These are phyloP conservation scores for Nakazawaea pomicola DNA, from an alignment of 805 yeast genomes.

Conservation along the genomic window DNA sequence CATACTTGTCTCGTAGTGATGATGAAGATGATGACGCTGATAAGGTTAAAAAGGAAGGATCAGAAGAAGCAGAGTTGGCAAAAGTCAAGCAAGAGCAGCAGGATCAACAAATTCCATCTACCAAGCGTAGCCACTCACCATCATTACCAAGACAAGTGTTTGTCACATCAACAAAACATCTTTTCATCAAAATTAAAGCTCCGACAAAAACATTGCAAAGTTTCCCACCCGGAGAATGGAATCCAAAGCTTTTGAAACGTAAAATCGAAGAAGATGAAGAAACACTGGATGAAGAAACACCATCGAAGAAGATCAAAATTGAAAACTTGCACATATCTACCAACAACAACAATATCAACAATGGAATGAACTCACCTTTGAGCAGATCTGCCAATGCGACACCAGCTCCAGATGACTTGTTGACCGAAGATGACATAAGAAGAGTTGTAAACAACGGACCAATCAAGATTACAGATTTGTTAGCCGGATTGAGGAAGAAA, in stretches of 20 bases:
- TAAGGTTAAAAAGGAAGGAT: conserved; percentile 33
- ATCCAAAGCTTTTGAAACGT: conserved; percentile 49
- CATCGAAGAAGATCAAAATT: conserved; percentile 27
- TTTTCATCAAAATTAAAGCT: conserved; percentile 53
- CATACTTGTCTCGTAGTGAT: conserved; percentile 72
- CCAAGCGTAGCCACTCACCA: conserved; percentile 21
- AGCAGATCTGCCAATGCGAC: conserved; percentile 7
- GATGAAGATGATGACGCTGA: conserved; percentile 36
- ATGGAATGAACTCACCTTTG: conserved; percentile 14
- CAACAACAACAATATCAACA: conserved; percentile 13
- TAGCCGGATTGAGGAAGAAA: conserved; percentile 54
- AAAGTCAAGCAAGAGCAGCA: conserved; percentile 29
- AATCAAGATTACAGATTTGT: conserved; percentile 47
- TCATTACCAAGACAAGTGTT: conserved; percentile 26
- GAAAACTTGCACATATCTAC: conserved; percentile 12
- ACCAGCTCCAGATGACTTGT: conserved; percentile 28
- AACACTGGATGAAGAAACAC: conserved; percentile 17
- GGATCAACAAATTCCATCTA: conserved; percentile 19
- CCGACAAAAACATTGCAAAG: conserved; percentile 52
- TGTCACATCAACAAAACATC: conserved; percentile 47
- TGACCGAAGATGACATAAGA: conserved; percentile 71
- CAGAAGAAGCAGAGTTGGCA: conserved; percentile 17
- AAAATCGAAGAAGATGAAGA: conserved; percentile 23
- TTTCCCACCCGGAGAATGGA: conserved; percentile 85
- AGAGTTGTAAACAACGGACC: conserved; percentile 53